Base-by-base conservation (phyloP, 768 basidiomycete species). In the Suillus occidentalis region DNA sequence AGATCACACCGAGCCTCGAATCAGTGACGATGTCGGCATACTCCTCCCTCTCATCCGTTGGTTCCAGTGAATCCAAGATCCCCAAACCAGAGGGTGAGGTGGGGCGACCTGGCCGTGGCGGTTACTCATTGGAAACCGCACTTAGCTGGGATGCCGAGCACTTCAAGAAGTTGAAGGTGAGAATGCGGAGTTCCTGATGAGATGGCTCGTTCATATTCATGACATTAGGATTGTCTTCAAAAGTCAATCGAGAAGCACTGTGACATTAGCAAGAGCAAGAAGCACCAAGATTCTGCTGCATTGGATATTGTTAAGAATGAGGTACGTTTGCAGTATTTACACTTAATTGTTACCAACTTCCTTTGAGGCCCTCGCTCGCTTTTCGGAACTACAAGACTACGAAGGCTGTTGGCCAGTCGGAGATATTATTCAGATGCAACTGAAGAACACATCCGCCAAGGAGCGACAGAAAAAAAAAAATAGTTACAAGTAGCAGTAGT, bases 41-140 rank as follows among this genome's bases (percentile, higher is more conserved):
- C 7, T 49, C 47, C 22, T 49, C 47, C 47, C 7, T 49, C 1
- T 49, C 47, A 3, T 49, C 47, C 4, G 1, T 49, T 6, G 10
- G 13, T 49, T 49, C 47, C 47, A 22, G 7, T 3, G 47, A 49
- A 3, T 49, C 22, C 22, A 61, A 65, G 22, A 67, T 69, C 43
- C 56, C 62, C 6, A 69, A 65, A 40, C 64, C 56, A 5, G 50
- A 61, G 7, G 47, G 60, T n/a, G 63, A 68, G 42, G 28, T 50
- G 0, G 63, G 63, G 25, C 57, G 64, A 1, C 68, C 56, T 4
- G 63, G 68, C 5, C 42, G 43, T 5, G 64, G 62, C 16, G 66
- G 66, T 3, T 69, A 65, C 43, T 63, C 63, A 14, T 52, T 69
- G 28, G 62, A 65, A 22, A 43, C 13, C 0, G 53, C 65, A 31